Base-by-base conservation (phyloP, 148 eudicot genomes). In the Amaranthus cruentus region DNA sequence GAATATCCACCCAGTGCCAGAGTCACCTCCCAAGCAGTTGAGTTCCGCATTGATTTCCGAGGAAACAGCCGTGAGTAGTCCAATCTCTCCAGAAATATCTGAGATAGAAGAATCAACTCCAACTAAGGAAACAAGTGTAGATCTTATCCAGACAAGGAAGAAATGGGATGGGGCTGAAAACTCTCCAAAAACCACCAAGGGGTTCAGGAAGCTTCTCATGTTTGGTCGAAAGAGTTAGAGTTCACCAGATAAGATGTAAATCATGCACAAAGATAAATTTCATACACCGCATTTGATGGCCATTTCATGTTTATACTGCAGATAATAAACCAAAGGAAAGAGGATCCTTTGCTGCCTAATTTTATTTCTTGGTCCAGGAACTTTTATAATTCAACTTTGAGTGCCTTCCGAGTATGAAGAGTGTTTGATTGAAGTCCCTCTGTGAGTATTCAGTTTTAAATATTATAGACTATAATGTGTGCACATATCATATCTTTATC, bases 151-250 rank as follows among this genome's bases (percentile, higher is more conserved):
- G 56, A 65, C 83, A 5, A 85, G 90, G 75, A 91, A 85, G 85
- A 89, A 89, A 75, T 91, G 97, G 97, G 79, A 71, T 46, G 76
- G 64, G 69, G 75, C 75, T 75, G 89, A 86, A 75, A 77, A 80
- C 55, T 80, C 91, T 62, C 86, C 85, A 9, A 91, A 89, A 78
- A 80, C 81, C 21, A 18, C 77, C 7, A 89, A 85, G 78, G 94
- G 92, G 42, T 86, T 91, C 79, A 85, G 90, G 79, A 89, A 86
- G 79, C 90, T 91, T 76, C 87, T 91, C 49, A 76, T 86, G 73
- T 91, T 91, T 81, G 94, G 90, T 67, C 79, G 87, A 69, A 91
- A 71, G 81, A 83, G 63, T 66, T 82, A 81, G 82, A 78, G 7
- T 50, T 4, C 47, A 0, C 18, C 9, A 47, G 46, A 77, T 48